phyloP scores from a whole-genome alignment of 2,329 filamentous ascomycete genomes.

The Colletotrichum shisoi region DNA sequence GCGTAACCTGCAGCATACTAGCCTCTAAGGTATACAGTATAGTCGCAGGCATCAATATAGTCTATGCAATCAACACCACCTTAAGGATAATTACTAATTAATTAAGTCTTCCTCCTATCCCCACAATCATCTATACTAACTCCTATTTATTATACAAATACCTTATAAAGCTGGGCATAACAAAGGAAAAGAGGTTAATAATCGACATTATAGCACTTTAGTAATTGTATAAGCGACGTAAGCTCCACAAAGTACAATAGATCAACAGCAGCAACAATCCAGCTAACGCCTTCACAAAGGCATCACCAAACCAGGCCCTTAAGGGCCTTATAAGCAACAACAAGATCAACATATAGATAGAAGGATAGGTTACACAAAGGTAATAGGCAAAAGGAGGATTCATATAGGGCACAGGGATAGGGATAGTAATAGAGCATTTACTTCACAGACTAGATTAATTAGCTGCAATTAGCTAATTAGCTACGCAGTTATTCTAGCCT shows the following conservation, averaged over 20 bases:
- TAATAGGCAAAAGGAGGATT: no score
- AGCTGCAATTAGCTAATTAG: no score
- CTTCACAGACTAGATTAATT: no score
- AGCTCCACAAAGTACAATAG: slow-evolving; percentile 38
- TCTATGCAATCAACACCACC: background rate
- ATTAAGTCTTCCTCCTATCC: background rate
- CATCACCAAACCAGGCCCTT: background rate
- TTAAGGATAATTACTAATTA: background rate
- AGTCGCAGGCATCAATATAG: background rate
- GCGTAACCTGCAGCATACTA: background rate
- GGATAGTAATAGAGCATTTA: no score
- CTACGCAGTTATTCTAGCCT: no score
- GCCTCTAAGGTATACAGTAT: background rate
- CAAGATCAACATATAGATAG: background rate
- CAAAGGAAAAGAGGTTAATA: slow-evolving; percentile 39
- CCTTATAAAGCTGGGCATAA: slow-evolving; percentile 38
- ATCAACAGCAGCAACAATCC: slow-evolving; percentile 11
- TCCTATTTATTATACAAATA: slow-evolving; percentile 40
- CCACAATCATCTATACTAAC: slow-evolving; percentile 33
- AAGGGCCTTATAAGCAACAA: background rate
- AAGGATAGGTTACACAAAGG: background rate
- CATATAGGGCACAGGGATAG: no score
- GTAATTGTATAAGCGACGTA: slow-evolving; percentile 37
- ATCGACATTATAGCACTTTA: slow-evolving; percentile 41
- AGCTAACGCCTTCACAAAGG: background rate